A percentile compares a stretch with the other conserved stretches of the same genome.
phyloP scores from a whole-genome alignment of 441 rosid species.

The Jatropha podagrica region DNA sequence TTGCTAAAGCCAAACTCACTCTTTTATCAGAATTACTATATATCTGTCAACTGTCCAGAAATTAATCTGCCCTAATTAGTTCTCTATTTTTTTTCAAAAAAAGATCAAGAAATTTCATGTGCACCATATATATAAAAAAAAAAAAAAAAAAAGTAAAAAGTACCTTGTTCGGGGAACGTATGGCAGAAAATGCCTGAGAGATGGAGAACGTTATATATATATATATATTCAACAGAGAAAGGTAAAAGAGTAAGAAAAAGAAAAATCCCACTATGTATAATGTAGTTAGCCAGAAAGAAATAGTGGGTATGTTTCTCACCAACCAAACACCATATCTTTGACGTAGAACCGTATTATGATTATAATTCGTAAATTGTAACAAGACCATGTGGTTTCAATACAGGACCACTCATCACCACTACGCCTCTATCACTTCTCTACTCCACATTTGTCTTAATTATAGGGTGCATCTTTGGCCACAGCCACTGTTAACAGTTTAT shows the following conservation, averaged over 20 bases:
- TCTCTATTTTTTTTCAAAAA: too few relatives aligned
- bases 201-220: too few relatives aligned
- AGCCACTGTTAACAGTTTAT: neutral
- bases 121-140: too few relatives aligned
- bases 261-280: conserved; percentile 5
- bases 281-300: conserved; percentile 23
- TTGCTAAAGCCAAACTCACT: neutral
- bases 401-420: neutral
- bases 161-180: too few relatives aligned
- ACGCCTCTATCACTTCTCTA: neutral
- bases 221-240: too few relatives aligned
- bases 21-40: neutral
- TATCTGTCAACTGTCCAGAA: too few relatives aligned
- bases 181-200: too few relatives aligned
- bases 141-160: too few relatives aligned
- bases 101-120: too few relatives aligned
- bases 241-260: neutral
- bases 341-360: conserved; percentile 5
- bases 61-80: too few relatives aligned
- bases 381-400: conserved; percentile 20
- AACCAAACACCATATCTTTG: conserved; percentile 34
- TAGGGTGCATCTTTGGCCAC: conserved; percentile 18
- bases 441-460: conserved; percentile 18
- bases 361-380: conserved; percentile 4
- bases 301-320: conserved; percentile 37